phyloP scores from a whole-genome alignment of 768 basidiomycete species.

The Leccinellum rugosiceps region DNA sequence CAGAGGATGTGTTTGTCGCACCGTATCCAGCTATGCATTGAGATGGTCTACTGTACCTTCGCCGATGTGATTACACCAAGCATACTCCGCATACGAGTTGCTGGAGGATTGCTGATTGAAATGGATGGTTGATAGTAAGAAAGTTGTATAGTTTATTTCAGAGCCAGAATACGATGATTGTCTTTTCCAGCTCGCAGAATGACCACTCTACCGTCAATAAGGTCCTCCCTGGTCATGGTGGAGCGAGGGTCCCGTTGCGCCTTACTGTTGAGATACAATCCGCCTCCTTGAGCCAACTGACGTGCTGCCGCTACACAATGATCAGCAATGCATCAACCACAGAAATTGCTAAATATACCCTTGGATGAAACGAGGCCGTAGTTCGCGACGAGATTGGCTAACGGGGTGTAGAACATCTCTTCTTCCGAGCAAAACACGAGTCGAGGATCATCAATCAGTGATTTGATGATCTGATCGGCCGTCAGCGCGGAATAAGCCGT shows the following conservation, averaged over 20 bases:
- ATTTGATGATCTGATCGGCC: conserved; percentile 53
- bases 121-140: neutral
- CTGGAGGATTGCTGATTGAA: neutral
- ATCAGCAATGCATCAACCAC: conserved; percentile 4
- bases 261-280: conserved; percentile 69
- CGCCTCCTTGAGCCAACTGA: conserved; percentile 58
- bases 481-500: conserved; percentile 40
- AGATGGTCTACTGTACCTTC: too few relatives aligned
- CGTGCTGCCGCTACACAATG: conserved; percentile 57
- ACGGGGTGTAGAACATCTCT: conserved; percentile 50
- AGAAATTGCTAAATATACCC: conserved; percentile 41
- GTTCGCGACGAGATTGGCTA: conserved; percentile 60
- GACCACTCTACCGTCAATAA: conserved; percentile 60
- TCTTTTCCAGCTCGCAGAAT: conserved; percentile 76
- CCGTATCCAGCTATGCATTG: too few relatives aligned
- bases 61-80: neutral
- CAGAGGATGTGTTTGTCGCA: too few relatives aligned
- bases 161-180: conserved; percentile 55
- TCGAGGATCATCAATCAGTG: conserved; percentile 64
- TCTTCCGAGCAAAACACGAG: conserved; percentile 49
- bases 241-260: conserved; percentile 50
- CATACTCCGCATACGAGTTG: too few relatives aligned
- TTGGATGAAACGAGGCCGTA: conserved; percentile 60
- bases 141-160: conserved; percentile 18
- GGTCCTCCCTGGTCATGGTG: conserved; percentile 39